These are phyloP conservation scores for Penicillium vulpinum DNA, from an alignment of 2,329 filamentous ascomycete species.

Conservation along the genomic window DNA sequence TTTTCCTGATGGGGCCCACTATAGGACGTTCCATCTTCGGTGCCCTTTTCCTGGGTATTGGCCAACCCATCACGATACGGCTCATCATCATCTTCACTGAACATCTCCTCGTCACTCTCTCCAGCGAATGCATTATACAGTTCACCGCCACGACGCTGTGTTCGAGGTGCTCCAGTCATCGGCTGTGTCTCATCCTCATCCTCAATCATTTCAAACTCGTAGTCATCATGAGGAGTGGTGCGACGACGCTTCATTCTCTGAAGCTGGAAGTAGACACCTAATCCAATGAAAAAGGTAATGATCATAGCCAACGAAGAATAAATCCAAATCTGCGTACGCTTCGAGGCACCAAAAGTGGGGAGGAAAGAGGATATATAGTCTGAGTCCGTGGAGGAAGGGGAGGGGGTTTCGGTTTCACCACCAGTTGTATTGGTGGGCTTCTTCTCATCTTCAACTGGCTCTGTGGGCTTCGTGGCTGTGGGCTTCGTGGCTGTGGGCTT, in stretches of 20 bases:
- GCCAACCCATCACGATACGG: constrained; percentile 35
- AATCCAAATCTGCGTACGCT: constrained; percentile 89
- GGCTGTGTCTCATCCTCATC: constrained; percentile 64
- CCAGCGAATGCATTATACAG: constrained; percentile 97
- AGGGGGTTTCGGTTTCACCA: constrained; percentile 12
- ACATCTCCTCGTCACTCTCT: constrained; percentile 74
- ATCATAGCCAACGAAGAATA: constrained; percentile 86
- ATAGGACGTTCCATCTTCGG: constrained; percentile 15
- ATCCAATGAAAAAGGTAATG: constrained; percentile 73
- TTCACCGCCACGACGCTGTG: constrained; percentile 71
- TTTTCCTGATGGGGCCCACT: constrained; percentile 16
- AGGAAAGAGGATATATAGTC: constrained; percentile 79
- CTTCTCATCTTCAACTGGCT: constrained; percentile 24
- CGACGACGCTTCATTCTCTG: constrained; percentile 74
- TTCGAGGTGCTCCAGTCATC: constrained; percentile 52
- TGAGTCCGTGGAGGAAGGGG: constrained; percentile 38
- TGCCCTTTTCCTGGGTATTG: constrained; percentile 24
- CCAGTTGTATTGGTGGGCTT: constrained; percentile 31
- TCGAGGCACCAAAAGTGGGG: constrained; percentile 85
- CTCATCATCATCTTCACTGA: constrained; percentile 47
- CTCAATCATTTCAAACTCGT: constrained; percentile 92
- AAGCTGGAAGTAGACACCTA: constrained; percentile 79
- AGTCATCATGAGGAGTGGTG: constrained; percentile 75
- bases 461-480: too few species aligned
- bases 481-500: too few species aligned